Conservation (phyloP, 768 basidiomycete genomes). For the Ramaria rubella region DNA sequence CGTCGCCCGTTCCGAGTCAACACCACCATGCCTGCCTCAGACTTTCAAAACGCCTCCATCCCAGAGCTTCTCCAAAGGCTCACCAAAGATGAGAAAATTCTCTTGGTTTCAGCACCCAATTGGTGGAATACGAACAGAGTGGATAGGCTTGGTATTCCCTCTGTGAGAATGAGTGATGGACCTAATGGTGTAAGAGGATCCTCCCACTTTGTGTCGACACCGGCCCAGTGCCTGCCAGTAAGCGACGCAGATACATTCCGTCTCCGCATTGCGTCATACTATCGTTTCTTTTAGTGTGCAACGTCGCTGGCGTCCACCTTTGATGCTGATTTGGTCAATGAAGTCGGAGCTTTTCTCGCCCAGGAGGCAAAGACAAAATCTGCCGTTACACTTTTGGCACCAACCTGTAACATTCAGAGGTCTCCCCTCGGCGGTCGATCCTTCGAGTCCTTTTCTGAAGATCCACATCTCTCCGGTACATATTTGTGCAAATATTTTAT, state of each 20-base stretch:
- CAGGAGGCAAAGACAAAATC: slow-evolving; percentile 62
- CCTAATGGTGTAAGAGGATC: slow-evolving; percentile 69
- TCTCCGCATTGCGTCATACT: background rate
- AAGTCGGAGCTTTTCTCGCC: slow-evolving; percentile 54
- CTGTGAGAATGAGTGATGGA: slow-evolving; percentile 66
- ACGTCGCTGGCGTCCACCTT: slow-evolving; percentile 69
- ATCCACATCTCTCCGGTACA: slow-evolving; percentile 57
- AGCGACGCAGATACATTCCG: slow-evolving; percentile 13
- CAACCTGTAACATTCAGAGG: slow-evolving; percentile 72
- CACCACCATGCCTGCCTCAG: slow-evolving; percentile 10
- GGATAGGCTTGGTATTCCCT: slow-evolving; percentile 53
- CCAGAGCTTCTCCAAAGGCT: slow-evolving; percentile 45
- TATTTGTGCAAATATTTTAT: background rate
- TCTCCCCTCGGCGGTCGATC: slow-evolving; percentile 52
- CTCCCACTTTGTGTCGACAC: slow-evolving; percentile 55
- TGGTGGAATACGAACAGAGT: slow-evolving; percentile 66
- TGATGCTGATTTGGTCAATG: slow-evolving; percentile 47
- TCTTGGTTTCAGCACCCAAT: slow-evolving; percentile 55
- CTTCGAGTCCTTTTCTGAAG: slow-evolving; percentile 71
- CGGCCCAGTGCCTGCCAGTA: slow-evolving; percentile 61
- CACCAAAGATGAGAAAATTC: slow-evolving; percentile 56
- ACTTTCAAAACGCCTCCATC: slow-evolving; percentile 49
- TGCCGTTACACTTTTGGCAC: slow-evolving; percentile 57
- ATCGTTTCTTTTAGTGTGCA: slow-evolving; percentile 40
- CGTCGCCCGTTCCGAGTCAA: background rate